Evolutionary conservation across 1,284 basidiomycete genomes (phyloP).

Genomic region (Melampsora americana): DNA sequence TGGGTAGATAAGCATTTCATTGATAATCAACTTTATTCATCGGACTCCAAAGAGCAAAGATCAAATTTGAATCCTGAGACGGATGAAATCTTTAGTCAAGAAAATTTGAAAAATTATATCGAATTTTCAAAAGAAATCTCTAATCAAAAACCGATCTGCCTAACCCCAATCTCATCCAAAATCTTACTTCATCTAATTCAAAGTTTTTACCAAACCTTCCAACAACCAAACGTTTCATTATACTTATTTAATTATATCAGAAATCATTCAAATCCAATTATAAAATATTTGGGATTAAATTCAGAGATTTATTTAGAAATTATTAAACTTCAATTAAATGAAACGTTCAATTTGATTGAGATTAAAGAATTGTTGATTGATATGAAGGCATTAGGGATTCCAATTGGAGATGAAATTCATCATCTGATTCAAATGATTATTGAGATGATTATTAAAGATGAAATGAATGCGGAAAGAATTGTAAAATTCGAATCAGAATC

Average conservation of each 20-base stretch:
- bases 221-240: slow-evolving; percentile 14
- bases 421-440: slow-evolving; percentile 11
- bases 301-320: slow-evolving; percentile 5
- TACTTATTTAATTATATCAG: slow-evolving; percentile 27
- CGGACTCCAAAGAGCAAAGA: background rate
- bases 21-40: background rate
- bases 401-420: slow-evolving; percentile 14
- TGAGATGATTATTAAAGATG: slow-evolving; percentile 12
- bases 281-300: slow-evolving; percentile 34
- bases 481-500: background rate
- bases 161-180: slow-evolving; percentile 19
- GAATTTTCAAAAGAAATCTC: slow-evolving; percentile 10
- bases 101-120: background rate
- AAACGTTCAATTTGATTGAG: background rate
- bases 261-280: slow-evolving; percentile 11
- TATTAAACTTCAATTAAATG: slow-evolving; percentile 7
- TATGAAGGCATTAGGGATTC: slow-evolving; percentile 30
- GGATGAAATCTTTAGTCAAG: background rate
- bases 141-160: background rate
- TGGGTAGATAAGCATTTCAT: slow-evolving; percentile 13
- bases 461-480: slow-evolving; percentile 15
- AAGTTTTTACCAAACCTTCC: slow-evolving; percentile 4
- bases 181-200: slow-evolving; percentile 21
- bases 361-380: slow-evolving; percentile 19
- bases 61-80: background rate